Conservation (phyloP, 805 yeast species). For the Saccharomycopsis sp. region DNA sequence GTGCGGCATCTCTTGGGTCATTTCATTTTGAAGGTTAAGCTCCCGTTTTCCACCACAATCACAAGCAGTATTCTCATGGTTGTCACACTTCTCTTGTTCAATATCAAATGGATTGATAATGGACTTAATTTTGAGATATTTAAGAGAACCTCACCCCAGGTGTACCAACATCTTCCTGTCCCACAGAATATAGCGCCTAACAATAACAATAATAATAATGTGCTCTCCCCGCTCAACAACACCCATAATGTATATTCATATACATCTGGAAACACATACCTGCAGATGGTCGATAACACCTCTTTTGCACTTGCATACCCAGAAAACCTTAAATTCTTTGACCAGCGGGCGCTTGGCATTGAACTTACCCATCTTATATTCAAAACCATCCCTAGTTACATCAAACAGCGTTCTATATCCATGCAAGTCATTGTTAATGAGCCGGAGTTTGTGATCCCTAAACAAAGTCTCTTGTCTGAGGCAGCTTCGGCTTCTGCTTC, state of each 20-base stretch:
- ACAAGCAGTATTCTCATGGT: slow-evolving; percentile 28
- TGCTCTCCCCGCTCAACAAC: too few species aligned
- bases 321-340: slow-evolving; percentile 19
- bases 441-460: slow-evolving; percentile 25
- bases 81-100: slow-evolving; percentile 27
- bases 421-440: slow-evolving; percentile 24
- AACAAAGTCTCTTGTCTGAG: not conserved
- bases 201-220: too few species aligned
- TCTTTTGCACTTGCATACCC: slow-evolving; percentile 20
- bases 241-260: too few species aligned
- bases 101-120: slow-evolving; percentile 32
- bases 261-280: not conserved
- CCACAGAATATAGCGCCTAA: not conserved
- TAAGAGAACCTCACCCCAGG: not conserved
- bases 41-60: slow-evolving; percentile 33
- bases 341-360: slow-evolving; percentile 28
- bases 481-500: not conserved
- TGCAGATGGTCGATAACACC: not conserved
- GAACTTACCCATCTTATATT: slow-evolving; percentile 22
- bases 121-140: slow-evolving; percentile 13
- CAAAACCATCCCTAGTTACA: not conserved
- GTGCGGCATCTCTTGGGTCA: slow-evolving; percentile 29
- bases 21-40: slow-evolving; percentile 29
- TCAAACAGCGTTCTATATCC: slow-evolving; percentile 14
- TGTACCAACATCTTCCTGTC: too few species aligned